phyloP scores from a whole-genome alignment of 768 basidiomycete species.

The Neoboletus brunneissimus region DNA sequence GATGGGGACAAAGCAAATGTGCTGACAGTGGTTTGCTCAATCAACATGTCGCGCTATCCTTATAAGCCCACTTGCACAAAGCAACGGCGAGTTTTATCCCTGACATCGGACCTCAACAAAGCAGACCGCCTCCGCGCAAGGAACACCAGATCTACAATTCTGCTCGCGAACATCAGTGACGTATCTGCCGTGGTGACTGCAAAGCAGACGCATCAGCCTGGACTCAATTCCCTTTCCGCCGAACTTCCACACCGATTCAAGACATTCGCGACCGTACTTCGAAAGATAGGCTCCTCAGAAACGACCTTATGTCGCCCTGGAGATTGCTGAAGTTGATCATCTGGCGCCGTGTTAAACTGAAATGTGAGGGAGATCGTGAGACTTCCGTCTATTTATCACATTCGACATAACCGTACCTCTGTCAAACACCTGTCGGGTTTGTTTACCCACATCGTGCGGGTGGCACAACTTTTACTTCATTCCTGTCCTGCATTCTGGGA shows the following conservation, averaged over 20 bases:
- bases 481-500: not conserved
- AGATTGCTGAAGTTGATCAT: not conserved
- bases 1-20: slow-evolving; percentile 9
- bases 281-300: not conserved
- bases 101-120: slow-evolving; percentile 19
- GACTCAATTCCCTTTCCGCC: not conserved
- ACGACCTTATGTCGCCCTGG: not conserved
- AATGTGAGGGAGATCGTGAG: slow-evolving; percentile 16
- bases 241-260: not conserved
- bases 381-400: slow-evolving; percentile 11
- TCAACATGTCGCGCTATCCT: not conserved
- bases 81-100: slow-evolving; percentile 4
- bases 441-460: not conserved
- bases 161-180: not conserved
- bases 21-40: not conserved
- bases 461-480: slow-evolving; percentile 9
- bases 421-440: slow-evolving; percentile 20
- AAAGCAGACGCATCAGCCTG: not conserved
- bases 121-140: slow-evolving; percentile 4
- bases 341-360: not conserved
- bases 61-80: slow-evolving; percentile 6
- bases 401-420: slow-evolving; percentile 13
- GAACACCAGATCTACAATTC: not conserved
- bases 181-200: not conserved
- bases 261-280: not conserved